A percentile compares a stretch with the other conserved stretches of the same genome.
These are phyloP conservation scores for Tardiomyces depauwii DNA, from an alignment of 1,139 yeast genomes.

Conservation along the genomic window DNA sequence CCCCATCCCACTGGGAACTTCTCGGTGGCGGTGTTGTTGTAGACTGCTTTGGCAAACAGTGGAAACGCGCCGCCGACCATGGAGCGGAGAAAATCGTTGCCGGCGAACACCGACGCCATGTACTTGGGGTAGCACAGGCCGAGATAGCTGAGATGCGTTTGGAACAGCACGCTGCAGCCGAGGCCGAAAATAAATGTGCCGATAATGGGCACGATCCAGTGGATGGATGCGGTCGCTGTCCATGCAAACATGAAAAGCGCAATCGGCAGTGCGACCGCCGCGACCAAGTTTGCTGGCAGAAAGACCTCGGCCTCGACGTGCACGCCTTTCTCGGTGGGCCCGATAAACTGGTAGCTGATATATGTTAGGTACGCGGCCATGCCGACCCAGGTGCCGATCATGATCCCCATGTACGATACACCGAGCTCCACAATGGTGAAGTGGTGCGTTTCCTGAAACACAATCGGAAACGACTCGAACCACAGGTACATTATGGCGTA, in stretches of 20 bases:
- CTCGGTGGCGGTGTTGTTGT: conserved; percentile 29
- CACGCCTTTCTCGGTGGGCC: conserved; percentile 1
- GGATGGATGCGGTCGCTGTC: conserved; percentile 50
- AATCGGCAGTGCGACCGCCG: conserved; percentile 51
- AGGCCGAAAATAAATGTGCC: conserved; percentile 71
- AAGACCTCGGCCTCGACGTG: conserved; percentile 27
- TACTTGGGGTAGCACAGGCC: conserved; percentile 66
- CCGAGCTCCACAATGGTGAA: conserved; percentile 44
- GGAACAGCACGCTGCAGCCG: conserved; percentile 62
- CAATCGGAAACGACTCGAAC: conserved; percentile 54
- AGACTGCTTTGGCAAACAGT: conserved; percentile 44
- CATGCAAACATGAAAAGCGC: conserved; percentile 74
- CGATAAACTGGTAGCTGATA: conserved; percentile 1
- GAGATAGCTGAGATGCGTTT: conserved; percentile 59
- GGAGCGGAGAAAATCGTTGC: conserved; percentile 42
- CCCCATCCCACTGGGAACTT: too few relatives aligned
- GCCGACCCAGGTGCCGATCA: conserved; percentile 32
- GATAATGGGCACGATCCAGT: conserved; percentile 72
- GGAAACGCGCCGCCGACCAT: conserved; percentile 53
- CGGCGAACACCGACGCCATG: conserved; percentile 50
- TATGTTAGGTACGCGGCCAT: conserved; percentile 6
- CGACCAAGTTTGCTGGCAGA: conserved; percentile 29
- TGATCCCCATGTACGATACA: conserved; percentile 33
- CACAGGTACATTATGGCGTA: conserved; percentile 46
- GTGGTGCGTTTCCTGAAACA: conserved; percentile 32